phyloP scores from a whole-genome alignment of 1,139 yeast genomes.

The Pneumocystis wakefieldiae region DNA sequence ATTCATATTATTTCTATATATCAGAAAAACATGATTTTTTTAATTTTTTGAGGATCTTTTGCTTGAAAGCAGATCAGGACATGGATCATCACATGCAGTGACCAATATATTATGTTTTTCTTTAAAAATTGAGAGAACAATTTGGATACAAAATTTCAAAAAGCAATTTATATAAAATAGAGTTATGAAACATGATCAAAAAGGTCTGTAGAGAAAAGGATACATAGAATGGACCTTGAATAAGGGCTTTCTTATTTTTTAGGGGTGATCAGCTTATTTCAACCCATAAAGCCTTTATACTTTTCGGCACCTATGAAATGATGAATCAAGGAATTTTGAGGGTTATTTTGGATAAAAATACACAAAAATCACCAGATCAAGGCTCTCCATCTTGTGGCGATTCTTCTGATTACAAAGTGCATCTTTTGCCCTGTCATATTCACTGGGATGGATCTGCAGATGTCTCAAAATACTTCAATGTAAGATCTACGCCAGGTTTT shows the following conservation, averaged over 20 bases:
- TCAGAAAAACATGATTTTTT: neutral
- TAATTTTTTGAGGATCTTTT: neutral
- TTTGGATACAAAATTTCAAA: no score
- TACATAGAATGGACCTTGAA: no score
- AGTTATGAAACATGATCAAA: no score
- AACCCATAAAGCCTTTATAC: neutral
- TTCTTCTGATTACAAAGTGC: neutral
- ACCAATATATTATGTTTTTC: neutral
- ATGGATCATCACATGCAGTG: neutral
- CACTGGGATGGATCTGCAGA: neutral
- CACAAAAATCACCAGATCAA: neutral
- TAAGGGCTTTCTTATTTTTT: no score
- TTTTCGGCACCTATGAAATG: neutral
- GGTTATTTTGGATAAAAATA: neutral
- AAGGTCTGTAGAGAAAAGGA: no score
- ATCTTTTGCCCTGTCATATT: conserved; percentile 2
- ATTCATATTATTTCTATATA: neutral
- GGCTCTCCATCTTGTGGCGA: neutral
- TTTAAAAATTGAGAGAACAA: no score
- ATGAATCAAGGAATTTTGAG: neutral
- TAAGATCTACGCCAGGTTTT: neutral
- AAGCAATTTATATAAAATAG: no score
- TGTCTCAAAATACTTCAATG: neutral
- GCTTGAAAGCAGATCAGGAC: neutral
- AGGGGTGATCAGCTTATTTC: no score